Base-by-base conservation (phyloP, 2,329 filamentous ascomycete species). In the Ascomycota sp. region DNA sequence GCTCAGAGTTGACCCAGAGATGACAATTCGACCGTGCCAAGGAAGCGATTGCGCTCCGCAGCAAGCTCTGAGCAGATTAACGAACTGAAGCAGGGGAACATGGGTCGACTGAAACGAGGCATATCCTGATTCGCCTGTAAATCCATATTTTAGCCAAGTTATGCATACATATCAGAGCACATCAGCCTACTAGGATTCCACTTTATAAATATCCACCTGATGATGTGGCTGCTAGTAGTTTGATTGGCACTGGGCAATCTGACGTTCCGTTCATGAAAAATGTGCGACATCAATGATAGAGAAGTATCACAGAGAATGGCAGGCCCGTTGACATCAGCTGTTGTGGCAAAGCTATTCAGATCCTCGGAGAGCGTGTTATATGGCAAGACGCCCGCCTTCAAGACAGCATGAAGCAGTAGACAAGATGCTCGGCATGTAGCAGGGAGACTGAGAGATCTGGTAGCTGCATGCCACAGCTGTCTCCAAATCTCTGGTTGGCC, bases 321-420 rank as follows among this genome's bases (percentile, higher is more conserved):
- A 7, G 89, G 86, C 0, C 84, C 84, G 47, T 76, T 86, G 27
- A 86, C 62, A 44, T 91, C 84, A 31, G 81, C 72, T 16, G 76
- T 76, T 6, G 72, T 68, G 9, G 91, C 62, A 37, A 92, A 76
- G 35, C 65, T 67, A 43, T 77, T 76, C 33, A 81, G 60, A 25
- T 76, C 72, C 37, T 81, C 72, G 2, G 71, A 68, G 11, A 84
- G 59, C 25, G 66, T 59, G 31, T 73, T 64, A 43, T 77, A 77
- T 1, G 71, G 59, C 9, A 92, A 51, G n/a, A 92, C 52, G 4
- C 68, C 59, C 30, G 62, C 58, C 35, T 68, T 63, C 4, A 92
- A 51, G 29, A 93, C 66, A 7, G 68, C 59, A 39, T 73, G 62
- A 41, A 93, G 61, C 4, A 89, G 52, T 44, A 76, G 65, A 49